These are phyloP conservation scores for Neofusicoccum parvum DNA, from an alignment of 2,329 filamentous ascomycete species.

Conservation along the genomic window DNA sequence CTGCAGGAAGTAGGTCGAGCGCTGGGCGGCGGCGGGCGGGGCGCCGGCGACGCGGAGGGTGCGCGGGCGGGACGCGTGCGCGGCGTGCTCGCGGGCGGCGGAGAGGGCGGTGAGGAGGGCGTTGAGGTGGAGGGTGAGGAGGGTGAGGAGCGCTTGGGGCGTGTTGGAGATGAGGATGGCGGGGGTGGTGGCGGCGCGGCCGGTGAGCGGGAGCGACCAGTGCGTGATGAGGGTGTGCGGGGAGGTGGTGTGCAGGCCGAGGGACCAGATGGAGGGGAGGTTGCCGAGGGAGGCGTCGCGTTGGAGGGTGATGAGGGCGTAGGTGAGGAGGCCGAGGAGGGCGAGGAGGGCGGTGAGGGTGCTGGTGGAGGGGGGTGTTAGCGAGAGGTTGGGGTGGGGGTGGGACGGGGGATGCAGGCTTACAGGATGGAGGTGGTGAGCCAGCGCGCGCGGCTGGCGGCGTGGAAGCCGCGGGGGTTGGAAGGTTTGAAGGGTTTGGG, in stretches of 20 bases:
- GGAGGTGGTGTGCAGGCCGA: not conserved
- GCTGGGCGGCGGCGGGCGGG: slow-evolving; percentile 37
- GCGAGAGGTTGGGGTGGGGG: no score
- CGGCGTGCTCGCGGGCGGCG: slow-evolving; percentile 46
- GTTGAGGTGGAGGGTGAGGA: slow-evolving; percentile 51
- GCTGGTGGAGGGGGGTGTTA: not conserved
- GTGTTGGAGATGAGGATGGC: slow-evolving; percentile 43
- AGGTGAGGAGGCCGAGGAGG: not conserved
- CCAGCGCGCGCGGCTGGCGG: no score
- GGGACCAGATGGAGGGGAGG: not conserved
- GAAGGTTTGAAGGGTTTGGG: no score
- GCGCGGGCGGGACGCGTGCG: slow-evolving; percentile 29
- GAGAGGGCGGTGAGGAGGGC: slow-evolving; percentile 51
- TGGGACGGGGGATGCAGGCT: no score
- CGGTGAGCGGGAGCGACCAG: not conserved
- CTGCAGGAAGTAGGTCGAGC: slow-evolving; percentile 45
- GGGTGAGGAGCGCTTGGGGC: slow-evolving; percentile 51
- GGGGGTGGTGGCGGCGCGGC: not conserved
- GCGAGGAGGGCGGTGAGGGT: not conserved
- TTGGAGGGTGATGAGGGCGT: not conserved
- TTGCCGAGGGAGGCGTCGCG: not conserved
- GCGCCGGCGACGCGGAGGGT: slow-evolving; percentile 41
- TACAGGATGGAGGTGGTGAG: no score
- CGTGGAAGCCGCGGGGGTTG: no score
- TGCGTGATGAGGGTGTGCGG: not conserved